A percentile compares a stretch with the other conserved stretches of the same genome.
Evolutionary conservation across 2,329 filamentous ascomycete genomes (phyloP).

Genomic region (Penicillium rolfsii): DNA sequence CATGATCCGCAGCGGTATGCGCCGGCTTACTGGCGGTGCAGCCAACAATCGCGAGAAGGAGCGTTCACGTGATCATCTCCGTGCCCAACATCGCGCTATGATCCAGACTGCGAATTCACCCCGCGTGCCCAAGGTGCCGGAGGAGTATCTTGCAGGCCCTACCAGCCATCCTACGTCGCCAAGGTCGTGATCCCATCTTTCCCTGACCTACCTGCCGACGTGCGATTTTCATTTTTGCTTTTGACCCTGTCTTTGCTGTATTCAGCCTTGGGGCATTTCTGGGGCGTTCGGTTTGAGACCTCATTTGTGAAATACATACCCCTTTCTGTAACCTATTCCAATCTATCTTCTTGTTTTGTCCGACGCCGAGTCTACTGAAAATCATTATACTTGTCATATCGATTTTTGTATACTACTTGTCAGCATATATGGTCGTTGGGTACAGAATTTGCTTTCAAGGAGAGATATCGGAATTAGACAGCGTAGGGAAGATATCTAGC

Average conservation of each 20-base stretch:
- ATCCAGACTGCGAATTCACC: slow-evolving; percentile 45
- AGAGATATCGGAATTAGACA: neutral
- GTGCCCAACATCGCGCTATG: slow-evolving; percentile 48
- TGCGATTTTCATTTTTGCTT: neutral
- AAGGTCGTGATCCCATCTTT: slow-evolving; percentile 18
- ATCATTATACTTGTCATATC: neutral
- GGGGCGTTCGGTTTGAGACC: slow-evolving; percentile 23
- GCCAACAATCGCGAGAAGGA: slow-evolving; percentile 48
- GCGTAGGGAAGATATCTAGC: neutral
- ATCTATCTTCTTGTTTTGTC: neutral
- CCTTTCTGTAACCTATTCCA: neutral
- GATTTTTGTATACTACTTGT: slow-evolving; percentile 6
- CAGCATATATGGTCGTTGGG: neutral
- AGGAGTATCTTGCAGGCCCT: slow-evolving; percentile 49
- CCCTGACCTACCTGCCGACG: neutral
- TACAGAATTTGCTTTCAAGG: neutral
- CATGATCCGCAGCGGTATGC: slow-evolving; percentile 52
- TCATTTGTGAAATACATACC: slow-evolving; percentile 5
- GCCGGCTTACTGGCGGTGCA: slow-evolving; percentile 51
- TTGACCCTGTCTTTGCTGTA: slow-evolving; percentile 11
- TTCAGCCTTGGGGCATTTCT: slow-evolving; percentile 24
- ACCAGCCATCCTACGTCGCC: slow-evolving; percentile 43
- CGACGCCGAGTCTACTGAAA: too few species aligned
- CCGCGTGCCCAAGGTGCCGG: slow-evolving; percentile 52
- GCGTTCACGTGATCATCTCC: slow-evolving; percentile 48